phyloP scores from a whole-genome alignment of 148 eudicot species.

The Cornus kousa region DNA sequence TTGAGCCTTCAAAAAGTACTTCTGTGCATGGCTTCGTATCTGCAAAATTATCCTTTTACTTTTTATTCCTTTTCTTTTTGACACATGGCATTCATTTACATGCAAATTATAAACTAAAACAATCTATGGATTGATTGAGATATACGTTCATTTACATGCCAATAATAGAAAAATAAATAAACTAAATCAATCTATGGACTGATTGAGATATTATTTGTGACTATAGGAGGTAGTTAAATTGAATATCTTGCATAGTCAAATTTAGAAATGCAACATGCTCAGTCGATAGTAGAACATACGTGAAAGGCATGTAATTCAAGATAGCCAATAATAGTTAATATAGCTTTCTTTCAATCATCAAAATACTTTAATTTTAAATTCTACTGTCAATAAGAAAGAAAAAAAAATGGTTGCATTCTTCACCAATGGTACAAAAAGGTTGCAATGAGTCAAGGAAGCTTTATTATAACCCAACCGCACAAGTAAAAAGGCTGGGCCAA shows the following conservation, averaged over 20 bases:
- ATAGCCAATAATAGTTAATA: neutral
- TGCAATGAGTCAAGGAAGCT: neutral
- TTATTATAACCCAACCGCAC: neutral
- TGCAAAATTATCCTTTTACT: slow-evolving; percentile 33
- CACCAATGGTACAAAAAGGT: neutral
- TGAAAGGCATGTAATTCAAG: neutral
- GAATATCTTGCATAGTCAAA: no score
- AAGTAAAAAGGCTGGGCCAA: neutral
- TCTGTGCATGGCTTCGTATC: slow-evolving; percentile 99
- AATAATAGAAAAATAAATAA: neutral
- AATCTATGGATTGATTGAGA: no score
- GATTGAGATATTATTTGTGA: neutral
- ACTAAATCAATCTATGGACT: neutral
- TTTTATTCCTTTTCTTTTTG: neutral
- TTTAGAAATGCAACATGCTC: no score
- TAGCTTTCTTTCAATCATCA: neutral
- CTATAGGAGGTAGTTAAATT: no score
- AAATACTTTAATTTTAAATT: neutral
- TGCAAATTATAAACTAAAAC: neutral
- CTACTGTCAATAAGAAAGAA: no score
- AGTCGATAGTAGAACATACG: no score
- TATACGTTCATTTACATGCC: neutral
- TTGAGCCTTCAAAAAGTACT: slow-evolving; percentile 90
- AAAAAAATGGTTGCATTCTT: neutral
- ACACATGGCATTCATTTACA: neutral